phyloP scores from a whole-genome alignment of 306 rosid species.

The Quercus variabilis region DNA sequence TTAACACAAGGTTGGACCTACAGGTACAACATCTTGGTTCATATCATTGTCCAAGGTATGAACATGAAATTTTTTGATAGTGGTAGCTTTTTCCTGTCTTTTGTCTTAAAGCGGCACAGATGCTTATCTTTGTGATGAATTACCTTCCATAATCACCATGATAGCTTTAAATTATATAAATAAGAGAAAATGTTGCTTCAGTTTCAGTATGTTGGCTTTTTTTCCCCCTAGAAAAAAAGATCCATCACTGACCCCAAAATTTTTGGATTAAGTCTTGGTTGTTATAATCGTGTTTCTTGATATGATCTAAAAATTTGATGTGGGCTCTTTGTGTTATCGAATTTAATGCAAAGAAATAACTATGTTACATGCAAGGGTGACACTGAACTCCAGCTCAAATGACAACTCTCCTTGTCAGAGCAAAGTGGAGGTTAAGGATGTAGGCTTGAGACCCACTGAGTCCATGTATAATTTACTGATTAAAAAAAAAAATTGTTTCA shows the following conservation, averaged over 20 bases:
- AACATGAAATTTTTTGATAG: not conserved
- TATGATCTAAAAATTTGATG: not conserved
- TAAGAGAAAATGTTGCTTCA: not conserved
- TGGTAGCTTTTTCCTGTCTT: not conserved
- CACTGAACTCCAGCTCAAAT: not conserved
- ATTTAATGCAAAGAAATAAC: not conserved
- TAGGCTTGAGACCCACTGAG: too few relatives aligned
- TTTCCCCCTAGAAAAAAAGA: too few relatives aligned
- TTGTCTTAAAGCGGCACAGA: too few relatives aligned
- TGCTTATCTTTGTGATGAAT: not conserved
- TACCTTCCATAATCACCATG: not conserved
- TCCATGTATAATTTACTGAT: too few relatives aligned
- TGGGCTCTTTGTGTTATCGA: not conserved
- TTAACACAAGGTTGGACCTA: conserved; percentile 4
- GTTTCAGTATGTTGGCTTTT: not conserved
- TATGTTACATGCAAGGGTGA: not conserved
- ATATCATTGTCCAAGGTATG: not conserved
- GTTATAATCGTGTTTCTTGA: not conserved
- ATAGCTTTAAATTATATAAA: not conserved
- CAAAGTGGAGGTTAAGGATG: too few relatives aligned
- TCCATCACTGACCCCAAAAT: too few relatives aligned
- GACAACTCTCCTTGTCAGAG: too few relatives aligned
- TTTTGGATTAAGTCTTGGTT: too few relatives aligned
- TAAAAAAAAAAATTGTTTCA: not conserved
- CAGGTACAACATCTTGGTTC: not conserved